phyloP scores from a whole-genome alignment of 768 basidiomycete species.

The Baorangia bicolor region DNA sequence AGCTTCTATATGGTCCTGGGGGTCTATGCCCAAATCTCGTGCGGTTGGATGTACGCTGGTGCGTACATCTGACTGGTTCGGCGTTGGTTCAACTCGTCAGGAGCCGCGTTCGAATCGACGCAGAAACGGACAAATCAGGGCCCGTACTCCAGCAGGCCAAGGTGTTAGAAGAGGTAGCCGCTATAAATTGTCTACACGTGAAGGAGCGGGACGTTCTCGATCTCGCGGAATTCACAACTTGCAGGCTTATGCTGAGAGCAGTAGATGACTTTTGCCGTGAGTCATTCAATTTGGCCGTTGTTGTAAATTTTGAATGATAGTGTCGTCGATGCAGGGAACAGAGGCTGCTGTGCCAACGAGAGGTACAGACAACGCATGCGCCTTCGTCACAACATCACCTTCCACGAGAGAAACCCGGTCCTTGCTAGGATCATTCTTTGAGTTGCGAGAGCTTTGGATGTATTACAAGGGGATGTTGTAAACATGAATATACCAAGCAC shows the following conservation, averaged over 20 bases:
- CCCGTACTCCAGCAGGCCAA: constrained; percentile 9
- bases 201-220: constrained; percentile 52
- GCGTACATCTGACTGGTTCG: constrained; percentile 49
- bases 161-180: constrained; percentile 45
- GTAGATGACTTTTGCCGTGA: constrained; percentile 54
- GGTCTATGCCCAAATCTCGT: constrained; percentile 48
- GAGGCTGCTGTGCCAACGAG: constrained; percentile 54
- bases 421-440: constrained; percentile 23
- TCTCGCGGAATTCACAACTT: constrained; percentile 46
- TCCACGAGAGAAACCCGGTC: constrained; percentile 8
- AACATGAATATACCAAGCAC: constrained; percentile 19
- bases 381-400: constrained; percentile 32
- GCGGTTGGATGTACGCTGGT: constrained; percentile 59
- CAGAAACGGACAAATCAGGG: neutral
- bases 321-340: constrained; percentile 33
- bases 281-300: constrained; percentile 22
- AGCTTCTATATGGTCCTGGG: constrained; percentile 36
- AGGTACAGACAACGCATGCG: constrained; percentile 54
- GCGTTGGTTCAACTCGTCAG: constrained; percentile 51
- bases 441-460: neutral
- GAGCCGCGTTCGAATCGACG: constrained; percentile 32
- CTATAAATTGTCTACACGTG: constrained; percentile 59
- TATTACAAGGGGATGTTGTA: constrained; percentile 22
- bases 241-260: constrained; percentile 43
- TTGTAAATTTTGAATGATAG: neutral